Base-by-base conservation (phyloP, 1,284 basidiomycete genomes). In the Trichosporon sp. region DNA sequence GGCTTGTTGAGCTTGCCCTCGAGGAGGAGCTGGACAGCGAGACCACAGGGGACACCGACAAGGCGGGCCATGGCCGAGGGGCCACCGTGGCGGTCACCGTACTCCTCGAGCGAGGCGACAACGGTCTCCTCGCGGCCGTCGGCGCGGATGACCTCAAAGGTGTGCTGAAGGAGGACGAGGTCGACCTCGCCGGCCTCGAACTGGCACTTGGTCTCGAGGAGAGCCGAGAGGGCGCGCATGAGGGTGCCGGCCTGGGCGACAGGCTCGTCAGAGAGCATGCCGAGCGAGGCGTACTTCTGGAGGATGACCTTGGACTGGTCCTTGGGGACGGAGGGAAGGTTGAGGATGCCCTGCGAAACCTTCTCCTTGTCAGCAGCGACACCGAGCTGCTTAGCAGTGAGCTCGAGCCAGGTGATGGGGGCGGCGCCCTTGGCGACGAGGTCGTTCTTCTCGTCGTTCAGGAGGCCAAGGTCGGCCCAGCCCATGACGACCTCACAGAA, bases 151-250 rank as follows among this genome's bases (percentile, higher is more conserved):
- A 97, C 90, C 76, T 92, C 85, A 80, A 98, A 97, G 85, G 95
- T 96, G 88, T 99, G 96, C 85, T 98, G 95, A 66, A 99, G 89
- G 89, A 98, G 93, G 75, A 99, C 93, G 75, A 98, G 89, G 83
- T 99, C 96, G 23, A 94, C 90, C 85, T 98, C 95, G 72, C 93
- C 93, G 62, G 87, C 85, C 73, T 90, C 91, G 85, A 98, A 98
- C 82, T 90, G 88, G 91, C 97, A 98, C 82, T 97, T 88, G 74
- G 86, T 87, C 86, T 99, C 95, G 65, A 99, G 88, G 34, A 88
- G 90, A 2, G 89, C 93, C 80, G 95, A 97, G 73, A 99, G 90
- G 23, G 97, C 95, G 85, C 98, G 95, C 75, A 99, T 89, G 74
- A 96, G 87, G 84, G 92, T 96, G 68, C 88, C 89, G 64, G 85